phyloP scores from a whole-genome alignment of 2,329 filamentous ascomycete genomes.

The Lasiodiplodia citricola region DNA sequence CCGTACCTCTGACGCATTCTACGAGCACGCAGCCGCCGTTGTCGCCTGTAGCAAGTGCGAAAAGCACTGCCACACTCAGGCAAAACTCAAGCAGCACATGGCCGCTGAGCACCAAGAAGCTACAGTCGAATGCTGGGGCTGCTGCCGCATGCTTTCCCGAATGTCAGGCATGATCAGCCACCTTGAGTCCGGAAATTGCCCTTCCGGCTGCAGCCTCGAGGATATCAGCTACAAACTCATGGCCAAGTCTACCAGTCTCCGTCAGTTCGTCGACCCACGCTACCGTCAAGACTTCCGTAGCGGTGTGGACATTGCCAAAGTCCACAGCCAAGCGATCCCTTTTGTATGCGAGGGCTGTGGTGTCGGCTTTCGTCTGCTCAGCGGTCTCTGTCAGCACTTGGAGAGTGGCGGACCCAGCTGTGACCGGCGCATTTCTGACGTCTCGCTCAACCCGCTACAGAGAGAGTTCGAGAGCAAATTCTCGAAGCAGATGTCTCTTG shows the following conservation, averaged over 20 bases:
- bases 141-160: not conserved
- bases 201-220: conserved; percentile 1
- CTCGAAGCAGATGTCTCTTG: not conserved
- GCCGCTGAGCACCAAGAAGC: not conserved
- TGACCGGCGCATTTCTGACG: not conserved
- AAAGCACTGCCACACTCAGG: conserved; percentile 1
- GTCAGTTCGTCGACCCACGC: not conserved
- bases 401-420: not conserved
- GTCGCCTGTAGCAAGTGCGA: conserved; percentile 1
- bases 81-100: conserved; percentile 14
- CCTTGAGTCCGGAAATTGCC: conserved; percentile 10
- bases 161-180: conserved; percentile 7
- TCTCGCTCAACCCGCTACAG: not conserved
- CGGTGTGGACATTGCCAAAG: not conserved
- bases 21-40: not conserved
- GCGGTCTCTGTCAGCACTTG: conserved; percentile 16
- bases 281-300: not conserved
- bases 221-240: conserved; percentile 6
- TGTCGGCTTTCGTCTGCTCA: not conserved
- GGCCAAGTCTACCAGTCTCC: not conserved
- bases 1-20: not conserved
- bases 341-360: conserved; percentile 1
- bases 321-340: not conserved
- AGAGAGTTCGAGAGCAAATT: not conserved
- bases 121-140: conserved; percentile 15